Conservation (phyloP, 805 yeast species). For the Kodamaea neixiangensis region DNA sequence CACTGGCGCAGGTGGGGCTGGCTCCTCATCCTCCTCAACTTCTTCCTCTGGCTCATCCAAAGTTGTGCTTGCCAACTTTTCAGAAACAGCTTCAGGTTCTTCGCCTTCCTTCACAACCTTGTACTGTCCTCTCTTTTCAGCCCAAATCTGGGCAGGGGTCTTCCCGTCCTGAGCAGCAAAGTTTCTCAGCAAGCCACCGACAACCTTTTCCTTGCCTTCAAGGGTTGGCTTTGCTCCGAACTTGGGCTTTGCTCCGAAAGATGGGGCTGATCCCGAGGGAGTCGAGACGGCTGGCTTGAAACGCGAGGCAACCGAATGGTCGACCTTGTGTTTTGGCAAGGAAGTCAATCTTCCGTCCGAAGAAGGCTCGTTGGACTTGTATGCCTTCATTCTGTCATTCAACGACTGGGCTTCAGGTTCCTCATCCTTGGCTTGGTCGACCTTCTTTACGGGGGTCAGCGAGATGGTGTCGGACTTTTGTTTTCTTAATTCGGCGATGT, state of each 20-base stretch:
- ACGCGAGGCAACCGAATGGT: slow-evolving; percentile 51
- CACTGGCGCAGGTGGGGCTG: slow-evolving; percentile 37
- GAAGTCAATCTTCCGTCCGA: slow-evolving; percentile 56
- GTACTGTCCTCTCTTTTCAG: slow-evolving; percentile 78
- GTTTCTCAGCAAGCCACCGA: slow-evolving; percentile 61
- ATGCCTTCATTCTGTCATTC: slow-evolving; percentile 45
- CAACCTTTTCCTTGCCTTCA: slow-evolving; percentile 42
- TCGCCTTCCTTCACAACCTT: slow-evolving; percentile 48
- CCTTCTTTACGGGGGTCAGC: slow-evolving; percentile 34
- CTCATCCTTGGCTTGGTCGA: slow-evolving; percentile 36
- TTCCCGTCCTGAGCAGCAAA: slow-evolving; percentile 74
- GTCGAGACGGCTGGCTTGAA: slow-evolving; percentile 35
- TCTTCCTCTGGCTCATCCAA: slow-evolving; percentile 16
- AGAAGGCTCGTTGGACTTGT: slow-evolving; percentile 30
- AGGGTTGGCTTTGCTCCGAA: slow-evolving; percentile 30
- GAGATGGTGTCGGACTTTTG: slow-evolving; percentile 48
- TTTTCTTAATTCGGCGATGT: slow-evolving; percentile 54
- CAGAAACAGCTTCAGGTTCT: slow-evolving; percentile 16
- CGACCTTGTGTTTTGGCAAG: slow-evolving; percentile 63
- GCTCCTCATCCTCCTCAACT: slow-evolving; percentile 47
- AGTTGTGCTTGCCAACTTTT: slow-evolving; percentile 16
- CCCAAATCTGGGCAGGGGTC: slow-evolving; percentile 96
- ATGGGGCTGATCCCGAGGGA: slow-evolving; percentile 22
- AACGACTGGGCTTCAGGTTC: slow-evolving; percentile 47
- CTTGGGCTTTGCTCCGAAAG: slow-evolving; percentile 38